Base-by-base conservation (phyloP, 2,329 filamentous ascomycete genomes). In the Coniochaeta pulveracea region DNA sequence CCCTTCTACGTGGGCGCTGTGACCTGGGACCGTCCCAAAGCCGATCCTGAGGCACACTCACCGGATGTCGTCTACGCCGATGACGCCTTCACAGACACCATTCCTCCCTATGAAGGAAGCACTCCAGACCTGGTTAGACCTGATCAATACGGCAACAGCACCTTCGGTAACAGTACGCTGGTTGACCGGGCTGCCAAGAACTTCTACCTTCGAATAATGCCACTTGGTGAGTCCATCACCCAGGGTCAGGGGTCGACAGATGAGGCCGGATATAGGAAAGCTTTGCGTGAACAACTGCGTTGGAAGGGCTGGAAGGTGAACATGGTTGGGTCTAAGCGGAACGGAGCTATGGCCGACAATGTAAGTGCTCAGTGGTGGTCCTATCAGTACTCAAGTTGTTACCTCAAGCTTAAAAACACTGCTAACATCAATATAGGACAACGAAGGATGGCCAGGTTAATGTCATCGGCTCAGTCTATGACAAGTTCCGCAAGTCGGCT, bases 391-490 rank as follows among this genome's bases (percentile, higher is more conserved):
- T n/a, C n/a, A n/a, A 23, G 8, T 23, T n/a, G 21, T 23, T 23
- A 8, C 8, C 27, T 10, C n/a, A 30, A 10, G 11, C 27, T 30
- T 8, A 30, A 30, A 11, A 7, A 10, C 14, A n/a, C n/a, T n/a
- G n/a, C n/a, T n/a, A n/a, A n/a, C n/a, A n/a, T n/a, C n/a, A n/a
- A n/a, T n/a, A n/a, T 34, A 41, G 38, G 42, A 46, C 16, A 43
- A 46, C 26, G 42, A 47, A 28, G 42, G 45, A 2, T 35, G 40
- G 10, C 35, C 38, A 6, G 43, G 40, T 10, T 8, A 8, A n/a
- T n/a, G n/a, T n/a, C n/a, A n/a, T n/a, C n/a, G n/a, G n/a, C n/a
- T 8, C 8, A 23, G n/a, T 23, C 21, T n/a, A n/a, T 29, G 34
- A 27, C 29, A 24, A 4, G 33, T 44, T 22, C 26, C 26, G 7